Percentiles rank a stretch among this genome's conserved stretches.
Conservation (phyloP, 2,329 filamentous ascomycete species). For the Tolypocladium album region DNA sequence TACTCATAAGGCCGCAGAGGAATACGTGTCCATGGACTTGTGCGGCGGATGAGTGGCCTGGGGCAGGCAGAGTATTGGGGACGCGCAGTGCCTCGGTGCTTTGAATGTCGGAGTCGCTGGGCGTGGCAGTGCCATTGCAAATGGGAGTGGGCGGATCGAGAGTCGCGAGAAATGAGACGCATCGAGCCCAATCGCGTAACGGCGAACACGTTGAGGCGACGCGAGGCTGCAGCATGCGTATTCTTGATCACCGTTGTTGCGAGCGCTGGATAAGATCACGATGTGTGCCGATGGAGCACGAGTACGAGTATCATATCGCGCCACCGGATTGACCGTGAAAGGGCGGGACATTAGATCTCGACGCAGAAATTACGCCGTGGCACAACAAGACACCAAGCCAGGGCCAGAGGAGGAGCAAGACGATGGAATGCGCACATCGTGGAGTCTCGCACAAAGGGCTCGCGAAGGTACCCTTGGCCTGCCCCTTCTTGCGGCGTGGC, state of each 20-base stretch:
- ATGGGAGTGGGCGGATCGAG: background rate
- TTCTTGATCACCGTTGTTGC: background rate
- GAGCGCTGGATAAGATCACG: background rate
- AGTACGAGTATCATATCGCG: no score
- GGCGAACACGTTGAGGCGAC: background rate
- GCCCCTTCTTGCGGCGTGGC: background rate
- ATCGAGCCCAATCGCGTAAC: background rate
- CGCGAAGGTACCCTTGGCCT: background rate
- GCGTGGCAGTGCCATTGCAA: background rate
- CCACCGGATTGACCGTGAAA: background rate
- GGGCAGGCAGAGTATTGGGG: background rate
- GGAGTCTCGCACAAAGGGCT: background rate
- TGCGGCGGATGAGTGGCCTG: background rate
- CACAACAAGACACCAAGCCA: background rate
- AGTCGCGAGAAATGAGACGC: background rate
- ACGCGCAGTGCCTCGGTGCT: background rate
- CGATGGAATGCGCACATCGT: background rate
- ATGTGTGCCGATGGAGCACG: background rate
- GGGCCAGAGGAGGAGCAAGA: background rate
- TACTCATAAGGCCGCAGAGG: background rate
- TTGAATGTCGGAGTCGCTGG: background rate
- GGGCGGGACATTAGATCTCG: background rate
- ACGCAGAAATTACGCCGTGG: background rate
- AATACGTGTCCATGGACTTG: background rate
- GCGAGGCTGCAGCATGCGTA: background rate